A percentile compares a stretch with the other conserved stretches of the same genome.
Conservation (phyloP, 352 stramenopile species). For the Pythium aphanidermatum region DNA sequence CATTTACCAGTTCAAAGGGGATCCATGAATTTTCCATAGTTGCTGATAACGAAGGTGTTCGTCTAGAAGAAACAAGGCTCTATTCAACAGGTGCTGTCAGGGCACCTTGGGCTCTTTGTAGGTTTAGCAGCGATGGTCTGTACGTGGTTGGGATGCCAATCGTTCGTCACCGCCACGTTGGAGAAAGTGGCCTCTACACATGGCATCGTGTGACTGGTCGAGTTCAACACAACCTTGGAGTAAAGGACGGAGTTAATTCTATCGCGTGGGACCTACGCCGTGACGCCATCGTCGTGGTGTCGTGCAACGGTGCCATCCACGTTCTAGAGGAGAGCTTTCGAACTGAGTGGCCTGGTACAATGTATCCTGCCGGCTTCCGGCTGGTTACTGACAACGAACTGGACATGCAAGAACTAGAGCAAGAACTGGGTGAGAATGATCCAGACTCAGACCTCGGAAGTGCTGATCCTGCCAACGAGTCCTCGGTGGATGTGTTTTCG, state of each 20-base stretch:
- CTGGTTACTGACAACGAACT: conserved; percentile 78
- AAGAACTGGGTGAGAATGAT: conserved; percentile 34
- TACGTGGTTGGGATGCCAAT: conserved; percentile 73
- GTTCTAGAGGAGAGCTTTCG: conserved; percentile 71
- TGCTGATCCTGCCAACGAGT: not conserved
- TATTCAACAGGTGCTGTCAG: conserved; percentile 65
- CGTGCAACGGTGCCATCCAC: conserved; percentile 55
- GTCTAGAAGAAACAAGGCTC: conserved; percentile 38
- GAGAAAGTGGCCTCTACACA: conserved; percentile 75
- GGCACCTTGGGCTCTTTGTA: conserved; percentile 66
- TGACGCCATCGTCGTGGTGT: conserved; percentile 57
- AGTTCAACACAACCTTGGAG: conserved; percentile 64
- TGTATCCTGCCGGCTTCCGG: conserved; percentile 80
- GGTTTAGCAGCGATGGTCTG: conserved; percentile 53
- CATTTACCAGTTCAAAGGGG: conserved; percentile 68
- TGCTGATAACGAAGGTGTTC: conserved; percentile 8
- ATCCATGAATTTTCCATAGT: conserved; percentile 54
- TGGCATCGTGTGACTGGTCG: conserved; percentile 50
- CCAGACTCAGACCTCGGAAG: not conserved
- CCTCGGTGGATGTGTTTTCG: conserved; percentile 46
- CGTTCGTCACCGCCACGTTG: conserved; percentile 72
- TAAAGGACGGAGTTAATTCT: conserved; percentile 67
- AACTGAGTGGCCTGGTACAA: conserved; percentile 69
- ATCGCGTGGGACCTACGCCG: conserved; percentile 50
- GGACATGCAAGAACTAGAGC: conserved; percentile 32